These are phyloP conservation scores for Mycena rosella DNA, from an alignment of 768 basidiomycete species.

Conservation along the genomic window DNA sequence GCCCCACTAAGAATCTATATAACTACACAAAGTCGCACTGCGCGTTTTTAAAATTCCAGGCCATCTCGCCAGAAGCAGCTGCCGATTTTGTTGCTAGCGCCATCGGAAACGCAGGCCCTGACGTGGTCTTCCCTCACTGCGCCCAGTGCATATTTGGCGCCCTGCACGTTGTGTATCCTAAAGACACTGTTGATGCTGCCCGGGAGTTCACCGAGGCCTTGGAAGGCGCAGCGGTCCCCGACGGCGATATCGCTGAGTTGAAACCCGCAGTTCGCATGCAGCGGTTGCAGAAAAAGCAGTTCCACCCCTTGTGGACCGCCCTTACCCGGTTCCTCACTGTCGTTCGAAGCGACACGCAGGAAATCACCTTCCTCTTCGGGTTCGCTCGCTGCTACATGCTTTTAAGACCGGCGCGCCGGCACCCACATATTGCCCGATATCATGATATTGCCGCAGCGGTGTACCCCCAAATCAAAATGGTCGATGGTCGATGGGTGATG, in stretches of 20 bases:
- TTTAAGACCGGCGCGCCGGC: neutral
- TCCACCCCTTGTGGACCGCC: constrained; percentile 18
- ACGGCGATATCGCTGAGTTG: neutral
- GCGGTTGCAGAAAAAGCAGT: constrained; percentile 1
- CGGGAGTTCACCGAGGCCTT: constrained; percentile 6
- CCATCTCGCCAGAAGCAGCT: neutral
- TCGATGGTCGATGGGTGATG: neutral
- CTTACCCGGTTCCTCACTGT: constrained; percentile 11
- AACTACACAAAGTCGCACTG: no score
- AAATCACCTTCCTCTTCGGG: constrained; percentile 3
- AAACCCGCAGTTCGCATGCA: constrained; percentile 15
- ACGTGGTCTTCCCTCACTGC: neutral
- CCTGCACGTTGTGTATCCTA: constrained; percentile 12
- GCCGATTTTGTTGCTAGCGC: constrained; percentile 8
- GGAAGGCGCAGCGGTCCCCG: neutral
- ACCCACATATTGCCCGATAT: neutral
- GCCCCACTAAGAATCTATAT: no score
- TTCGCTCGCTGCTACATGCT: neutral
- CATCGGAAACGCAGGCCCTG: constrained; percentile 4
- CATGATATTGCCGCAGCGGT: constrained; percentile 4
- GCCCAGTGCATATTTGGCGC: constrained; percentile 7
- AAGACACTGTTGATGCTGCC: neutral
- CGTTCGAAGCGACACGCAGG: neutral
- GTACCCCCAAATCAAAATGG: neutral
- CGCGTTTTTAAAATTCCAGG: neutral